Percentiles rank a stretch among this genome's conserved stretches.
Evolutionary conservation across 2,329 filamentous ascomycete species (phyloP).

Genomic region (Aspergillus spinulosporus): DNA sequence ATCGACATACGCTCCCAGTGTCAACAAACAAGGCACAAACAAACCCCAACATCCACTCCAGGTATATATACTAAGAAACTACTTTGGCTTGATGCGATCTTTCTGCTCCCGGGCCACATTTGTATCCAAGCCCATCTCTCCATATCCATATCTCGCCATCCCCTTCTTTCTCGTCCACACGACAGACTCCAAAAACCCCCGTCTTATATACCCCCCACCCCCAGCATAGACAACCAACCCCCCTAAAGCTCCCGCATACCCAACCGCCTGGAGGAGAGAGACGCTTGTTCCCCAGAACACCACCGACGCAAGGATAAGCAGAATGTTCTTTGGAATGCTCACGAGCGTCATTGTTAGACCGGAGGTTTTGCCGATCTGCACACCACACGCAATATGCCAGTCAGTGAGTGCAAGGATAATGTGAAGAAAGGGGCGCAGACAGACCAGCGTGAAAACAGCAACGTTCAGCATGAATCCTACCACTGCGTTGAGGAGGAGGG

Average conservation of each 20-base stretch:
- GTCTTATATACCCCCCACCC: constrained; percentile 33
- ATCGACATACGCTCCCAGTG: too few relatives aligned
- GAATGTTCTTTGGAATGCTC: constrained; percentile 80
- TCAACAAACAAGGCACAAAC: too few relatives aligned
- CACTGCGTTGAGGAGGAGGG: constrained; percentile 67
- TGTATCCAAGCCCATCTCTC: too few relatives aligned
- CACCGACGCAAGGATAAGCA: constrained; percentile 72
- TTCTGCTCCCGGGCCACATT: too few relatives aligned
- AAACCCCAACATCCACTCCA: too few relatives aligned
- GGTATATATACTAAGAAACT: too few relatives aligned
- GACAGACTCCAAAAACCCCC: neutral
- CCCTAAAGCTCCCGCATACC: constrained; percentile 69
- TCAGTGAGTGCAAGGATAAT: neutral
- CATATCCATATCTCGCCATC: too few relatives aligned
- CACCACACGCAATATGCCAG: neutral
- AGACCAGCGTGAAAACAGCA: constrained; percentile 76
- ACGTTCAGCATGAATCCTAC: constrained; percentile 78
- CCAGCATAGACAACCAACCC: constrained; percentile 66
- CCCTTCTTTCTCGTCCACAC: too few relatives aligned
- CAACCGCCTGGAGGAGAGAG: constrained; percentile 31
- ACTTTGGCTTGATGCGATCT: too few relatives aligned
- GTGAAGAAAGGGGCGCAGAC: constrained; percentile 33
- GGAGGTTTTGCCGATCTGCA: constrained; percentile 78
- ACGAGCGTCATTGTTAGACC: constrained; percentile 78
- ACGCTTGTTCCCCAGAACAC: constrained; percentile 67